A percentile compares a stretch with the other conserved stretches of the same genome.
These are phyloP conservation scores for Nicotiana tabacum DNA, from an alignment of 257 asterid genomes.

Conservation along the genomic window DNA sequence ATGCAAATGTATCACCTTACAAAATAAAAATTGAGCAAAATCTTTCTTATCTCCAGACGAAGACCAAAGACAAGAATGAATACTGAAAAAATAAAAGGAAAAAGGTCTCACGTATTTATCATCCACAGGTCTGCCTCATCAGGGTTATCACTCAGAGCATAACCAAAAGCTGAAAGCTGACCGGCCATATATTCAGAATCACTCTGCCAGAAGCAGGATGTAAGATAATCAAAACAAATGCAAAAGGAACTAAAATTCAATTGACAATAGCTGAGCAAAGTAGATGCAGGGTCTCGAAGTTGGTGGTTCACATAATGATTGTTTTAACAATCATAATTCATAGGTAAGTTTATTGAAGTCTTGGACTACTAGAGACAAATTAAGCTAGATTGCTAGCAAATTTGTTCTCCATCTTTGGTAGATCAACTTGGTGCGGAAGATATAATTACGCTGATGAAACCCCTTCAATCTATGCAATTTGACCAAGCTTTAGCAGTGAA, in stretches of 20 bases:
- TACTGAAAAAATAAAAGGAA: neutral
- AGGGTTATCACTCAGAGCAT: constrained; percentile 68
- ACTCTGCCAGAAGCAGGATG: constrained; percentile 45
- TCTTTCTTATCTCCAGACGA: neutral
- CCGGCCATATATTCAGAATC: constrained; percentile 99
- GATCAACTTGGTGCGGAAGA: no score
- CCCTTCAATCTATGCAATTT: no score
- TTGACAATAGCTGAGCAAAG: neutral
- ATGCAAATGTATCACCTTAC: neutral
- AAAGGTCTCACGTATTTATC: constrained; percentile 75
- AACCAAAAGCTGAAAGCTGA: constrained; percentile 95
- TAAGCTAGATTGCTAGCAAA: no score
- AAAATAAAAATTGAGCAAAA: neutral
- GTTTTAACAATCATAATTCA: no score
- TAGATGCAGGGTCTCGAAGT: neutral
- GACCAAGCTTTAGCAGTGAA: no score
- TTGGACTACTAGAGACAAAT: no score
- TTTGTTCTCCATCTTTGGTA: no score
- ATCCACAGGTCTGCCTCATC: constrained; percentile 97
- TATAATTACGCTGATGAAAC: no score
- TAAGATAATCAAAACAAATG: constrained; percentile 10
- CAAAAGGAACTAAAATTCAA: neutral
- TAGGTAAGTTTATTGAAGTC: no score
- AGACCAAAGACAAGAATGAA: neutral
- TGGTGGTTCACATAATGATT: no score